Evolutionary conservation across 768 basidiomycete genomes (phyloP).

Genomic region (Trametes sanguinea): DNA sequence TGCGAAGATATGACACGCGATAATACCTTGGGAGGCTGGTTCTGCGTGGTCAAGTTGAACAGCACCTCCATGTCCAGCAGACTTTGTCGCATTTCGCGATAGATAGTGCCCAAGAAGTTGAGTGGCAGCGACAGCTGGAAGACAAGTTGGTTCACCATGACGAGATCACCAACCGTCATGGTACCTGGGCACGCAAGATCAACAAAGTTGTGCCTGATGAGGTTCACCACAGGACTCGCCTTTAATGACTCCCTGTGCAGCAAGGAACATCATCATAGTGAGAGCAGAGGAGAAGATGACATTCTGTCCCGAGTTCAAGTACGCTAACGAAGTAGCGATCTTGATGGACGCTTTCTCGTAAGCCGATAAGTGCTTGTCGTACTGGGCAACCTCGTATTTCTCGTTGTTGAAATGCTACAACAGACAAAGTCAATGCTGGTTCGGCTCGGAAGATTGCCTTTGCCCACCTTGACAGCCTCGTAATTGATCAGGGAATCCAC

Average conservation of each 20-base stretch:
- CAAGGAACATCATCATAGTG: constrained; percentile 94
- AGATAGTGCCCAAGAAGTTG: constrained; percentile 96
- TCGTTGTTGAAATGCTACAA: constrained; percentile 96
- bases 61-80: constrained; percentile 96
- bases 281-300: constrained; percentile 93
- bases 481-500: constrained; percentile 98
- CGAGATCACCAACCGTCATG: constrained; percentile 97
- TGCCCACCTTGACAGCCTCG: constrained; percentile 91
- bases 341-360: constrained; percentile 94
- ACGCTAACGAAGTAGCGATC: constrained; percentile 92
- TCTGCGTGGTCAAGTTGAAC: constrained; percentile 85
- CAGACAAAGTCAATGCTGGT: not conserved
- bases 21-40: constrained; percentile 65
- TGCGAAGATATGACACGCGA: not conserved
- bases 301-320: constrained; percentile 95
- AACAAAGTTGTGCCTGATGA: not conserved
- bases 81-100: constrained; percentile 95
- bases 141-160: constrained; percentile 98
- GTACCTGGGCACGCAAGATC: constrained; percentile 56
- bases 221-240: constrained; percentile 46
- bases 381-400: constrained; percentile 84
- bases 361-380: constrained; percentile 81
- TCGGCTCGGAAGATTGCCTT: not conserved
- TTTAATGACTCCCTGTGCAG: constrained; percentile 90
- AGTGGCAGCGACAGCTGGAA: constrained; percentile 96